Percentiles rank a stretch among this genome's conserved stretches.
Conservation (phyloP, 2,329 filamentous ascomycete genomes). For the Dactylellina cionopaga region DNA sequence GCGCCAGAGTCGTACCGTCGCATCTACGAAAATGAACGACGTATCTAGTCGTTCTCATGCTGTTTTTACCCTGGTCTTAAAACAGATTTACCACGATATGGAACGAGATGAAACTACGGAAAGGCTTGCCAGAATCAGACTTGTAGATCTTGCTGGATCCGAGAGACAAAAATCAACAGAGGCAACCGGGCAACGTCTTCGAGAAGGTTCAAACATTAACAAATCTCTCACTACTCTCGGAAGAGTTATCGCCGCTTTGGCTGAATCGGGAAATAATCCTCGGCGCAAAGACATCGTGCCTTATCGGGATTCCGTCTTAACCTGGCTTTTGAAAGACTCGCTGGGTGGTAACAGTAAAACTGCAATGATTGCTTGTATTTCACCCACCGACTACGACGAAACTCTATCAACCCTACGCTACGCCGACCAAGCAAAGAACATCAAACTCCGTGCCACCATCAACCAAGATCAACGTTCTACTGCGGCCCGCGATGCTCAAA, state of each 20-base stretch:
- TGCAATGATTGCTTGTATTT: constrained; percentile 98
- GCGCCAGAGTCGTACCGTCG: constrained; percentile 77
- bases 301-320: constrained; percentile 86
- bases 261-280: constrained; percentile 73
- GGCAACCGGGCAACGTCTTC: constrained; percentile 86
- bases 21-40: constrained; percentile 99
- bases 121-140: constrained; percentile 87
- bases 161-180: constrained; percentile 96
- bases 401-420: constrained; percentile 95
- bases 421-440: constrained; percentile 96
- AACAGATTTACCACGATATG: constrained; percentile 97
- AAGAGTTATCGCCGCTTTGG: constrained; percentile 91
- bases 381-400: constrained; percentile 95
- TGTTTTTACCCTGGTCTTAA: constrained; percentile 97
- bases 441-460: constrained; percentile 90
- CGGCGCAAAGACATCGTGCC: constrained; percentile 78
- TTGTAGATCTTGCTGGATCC: constrained; percentile 93
- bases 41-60: constrained; percentile 95
- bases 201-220: constrained; percentile 98
- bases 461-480: constrained; percentile 95
- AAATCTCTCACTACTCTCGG: constrained; percentile 96
- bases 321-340: constrained; percentile 92
- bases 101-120: constrained; percentile 98
- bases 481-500: constrained; percentile 92
- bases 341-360: constrained; percentile 97